Conservation (phyloP, 1,284 basidiomycete genomes). For the Abortiporus biennis region DNA sequence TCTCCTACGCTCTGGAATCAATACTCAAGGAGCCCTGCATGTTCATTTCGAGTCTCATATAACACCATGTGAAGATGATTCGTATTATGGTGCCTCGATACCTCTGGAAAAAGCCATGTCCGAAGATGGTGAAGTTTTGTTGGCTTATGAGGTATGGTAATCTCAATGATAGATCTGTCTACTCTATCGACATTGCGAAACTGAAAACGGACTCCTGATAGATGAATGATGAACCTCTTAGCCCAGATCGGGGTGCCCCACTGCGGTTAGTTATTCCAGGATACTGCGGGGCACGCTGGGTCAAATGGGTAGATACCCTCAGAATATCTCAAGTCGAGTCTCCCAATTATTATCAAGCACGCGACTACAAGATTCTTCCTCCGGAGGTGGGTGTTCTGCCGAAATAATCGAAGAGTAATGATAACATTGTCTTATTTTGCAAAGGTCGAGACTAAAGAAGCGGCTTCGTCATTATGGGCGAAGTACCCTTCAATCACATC, state of each 20-base stretch:
- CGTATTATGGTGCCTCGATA: slow-evolving; percentile 55
- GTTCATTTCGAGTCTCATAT: slow-evolving; percentile 57
- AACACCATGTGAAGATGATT: slow-evolving; percentile 53
- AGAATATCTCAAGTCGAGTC: slow-evolving; percentile 47
- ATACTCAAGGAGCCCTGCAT: slow-evolving; percentile 29
- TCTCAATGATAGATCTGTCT: slow-evolving; percentile 9
- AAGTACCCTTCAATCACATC: slow-evolving; percentile 50
- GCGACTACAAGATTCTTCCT: slow-evolving; percentile 62
- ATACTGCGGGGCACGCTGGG: slow-evolving; percentile 67
- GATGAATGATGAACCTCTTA: slow-evolving; percentile 62
- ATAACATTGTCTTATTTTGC: not conserved
- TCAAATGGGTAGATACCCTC: slow-evolving; percentile 71
- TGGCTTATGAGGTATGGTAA: slow-evolving; percentile 51
- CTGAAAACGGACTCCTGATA: slow-evolving; percentile 18
- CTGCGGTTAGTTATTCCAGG: slow-evolving; percentile 66
- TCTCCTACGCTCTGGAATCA: slow-evolving; percentile 38
- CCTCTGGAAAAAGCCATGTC: slow-evolving; percentile 42
- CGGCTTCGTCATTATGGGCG: slow-evolving; percentile 32
- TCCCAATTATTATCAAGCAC: slow-evolving; percentile 61
- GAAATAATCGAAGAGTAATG: not conserved
- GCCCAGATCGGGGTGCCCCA: slow-evolving; percentile 62
- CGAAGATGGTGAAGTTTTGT: slow-evolving; percentile 41
- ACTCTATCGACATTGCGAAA: not conserved
- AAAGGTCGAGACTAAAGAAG: slow-evolving; percentile 24
- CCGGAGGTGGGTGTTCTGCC: slow-evolving; percentile 34